Evolutionary conservation across 768 basidiomycete species (phyloP).

Genomic region (Russula virescens): DNA sequence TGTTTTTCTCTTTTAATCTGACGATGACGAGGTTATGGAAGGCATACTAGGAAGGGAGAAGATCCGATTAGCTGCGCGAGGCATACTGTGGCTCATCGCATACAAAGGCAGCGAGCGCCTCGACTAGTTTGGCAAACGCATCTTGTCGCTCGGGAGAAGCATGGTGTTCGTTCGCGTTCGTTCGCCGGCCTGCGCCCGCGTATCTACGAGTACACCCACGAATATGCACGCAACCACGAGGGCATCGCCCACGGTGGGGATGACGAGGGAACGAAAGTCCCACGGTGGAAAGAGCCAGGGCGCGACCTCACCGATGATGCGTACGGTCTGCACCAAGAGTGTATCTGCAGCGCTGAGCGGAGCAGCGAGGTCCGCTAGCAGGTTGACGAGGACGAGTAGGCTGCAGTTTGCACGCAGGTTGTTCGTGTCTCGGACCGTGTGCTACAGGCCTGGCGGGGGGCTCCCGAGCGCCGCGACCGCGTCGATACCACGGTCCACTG

Average conservation of each 20-base stretch:
- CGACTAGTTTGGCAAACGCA: neutral
- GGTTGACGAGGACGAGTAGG: constrained; percentile 1
- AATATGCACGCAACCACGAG: neutral
- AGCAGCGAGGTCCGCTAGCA: neutral
- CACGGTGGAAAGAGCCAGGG: constrained; percentile 4
- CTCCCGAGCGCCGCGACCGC: neutral
- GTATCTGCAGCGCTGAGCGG: neutral
- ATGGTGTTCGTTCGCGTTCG: neutral
- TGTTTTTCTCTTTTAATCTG: too few relatives aligned
- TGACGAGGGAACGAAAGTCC: neutral
- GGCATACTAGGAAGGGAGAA: too few relatives aligned
- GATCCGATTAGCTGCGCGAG: too few relatives aligned
- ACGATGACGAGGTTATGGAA: too few relatives aligned
- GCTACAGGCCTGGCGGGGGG: neutral
- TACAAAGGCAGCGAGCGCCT: neutral
- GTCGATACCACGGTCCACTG: neutral
- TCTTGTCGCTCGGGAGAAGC: neutral
- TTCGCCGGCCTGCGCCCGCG: neutral
- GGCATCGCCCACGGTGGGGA: neutral
- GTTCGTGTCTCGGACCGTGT: neutral
- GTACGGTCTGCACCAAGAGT: neutral
- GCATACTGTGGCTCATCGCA: neutral
- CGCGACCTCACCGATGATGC: neutral
- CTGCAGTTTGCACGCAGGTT: constrained; percentile 6
- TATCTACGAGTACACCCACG: neutral